Conservation (phyloP, 768 basidiomycete species). For the Kondoa subrosea region DNA sequence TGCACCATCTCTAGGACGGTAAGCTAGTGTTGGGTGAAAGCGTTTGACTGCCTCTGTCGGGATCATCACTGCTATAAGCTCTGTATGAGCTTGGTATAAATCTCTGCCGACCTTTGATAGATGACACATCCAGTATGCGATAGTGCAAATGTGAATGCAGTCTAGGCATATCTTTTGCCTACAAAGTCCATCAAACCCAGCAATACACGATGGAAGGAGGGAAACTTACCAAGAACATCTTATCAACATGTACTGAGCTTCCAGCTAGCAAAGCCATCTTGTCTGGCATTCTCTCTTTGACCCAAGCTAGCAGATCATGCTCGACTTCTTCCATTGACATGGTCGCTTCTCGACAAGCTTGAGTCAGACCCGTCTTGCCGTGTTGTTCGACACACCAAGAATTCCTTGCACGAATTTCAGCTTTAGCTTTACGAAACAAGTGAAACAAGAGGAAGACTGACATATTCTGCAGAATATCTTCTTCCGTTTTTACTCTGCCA, state of each 20-base stretch:
- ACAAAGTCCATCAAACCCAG: background rate
- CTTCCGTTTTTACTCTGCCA: background rate
- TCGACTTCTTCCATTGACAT: conserved; percentile 5
- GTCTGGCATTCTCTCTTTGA: background rate
- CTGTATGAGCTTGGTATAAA: background rate
- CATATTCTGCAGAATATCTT: background rate
- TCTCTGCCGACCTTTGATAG: conserved; percentile 3
- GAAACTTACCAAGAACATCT: conserved; percentile 2
- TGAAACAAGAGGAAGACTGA: background rate
- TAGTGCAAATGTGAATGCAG: conserved; percentile 6
- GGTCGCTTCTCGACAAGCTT: conserved; percentile 10
- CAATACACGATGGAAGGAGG: background rate
- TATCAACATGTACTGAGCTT: conserved; percentile 8
- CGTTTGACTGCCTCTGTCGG: background rate
- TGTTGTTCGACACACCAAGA: conserved; percentile 20
- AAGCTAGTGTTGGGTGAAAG: background rate
- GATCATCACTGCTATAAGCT: background rate
- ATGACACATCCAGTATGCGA: conserved; percentile 8
- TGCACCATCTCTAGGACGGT: background rate
- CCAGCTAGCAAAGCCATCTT: conserved; percentile 4
- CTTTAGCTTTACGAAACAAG: background rate
- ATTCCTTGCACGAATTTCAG: background rate
- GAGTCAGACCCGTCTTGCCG: conserved; percentile 19
- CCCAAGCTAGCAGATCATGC: background rate
- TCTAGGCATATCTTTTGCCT: background rate